Base-by-base conservation (phyloP, 2,329 filamentous ascomycete genomes). In the Mollisia scopiformis region DNA sequence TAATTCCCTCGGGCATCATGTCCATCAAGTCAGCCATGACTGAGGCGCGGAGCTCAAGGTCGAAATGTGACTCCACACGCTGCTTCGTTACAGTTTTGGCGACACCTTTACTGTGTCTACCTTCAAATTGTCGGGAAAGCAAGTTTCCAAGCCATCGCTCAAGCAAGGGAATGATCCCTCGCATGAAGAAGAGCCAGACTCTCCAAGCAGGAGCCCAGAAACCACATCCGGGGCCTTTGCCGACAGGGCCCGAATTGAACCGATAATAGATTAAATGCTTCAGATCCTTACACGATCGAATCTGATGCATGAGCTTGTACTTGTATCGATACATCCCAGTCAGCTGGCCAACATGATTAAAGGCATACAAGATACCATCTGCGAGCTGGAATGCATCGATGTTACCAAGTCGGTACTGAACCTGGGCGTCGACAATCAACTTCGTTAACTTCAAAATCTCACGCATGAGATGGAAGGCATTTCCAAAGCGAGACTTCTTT, bases 311-410 rank as follows among this genome's bases (percentile, higher is more conserved):
- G 59, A 99, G 84, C 83, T 99, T 99, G 82, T 99, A 99, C 83
- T 99, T 99, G 85, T 99, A 99, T 63, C 95, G 90, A 79, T 99
- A 99, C 95, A 99, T 99, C 75, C 95, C 95, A 16, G 95, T 99
- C 63, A 99, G 82, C 77, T 99, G 96, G 64, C 95, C 95, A 59
- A 99, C 95, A 70, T 99, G 95, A 78, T 99, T 99, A 81, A 99
- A 99, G 19, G 95, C 96, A 71, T 99, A 99, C n/a, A 98, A 82
- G 59, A 99, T 99, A 76, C 95, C 95, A 76, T 99, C 95, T 3
- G 95, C 95, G 66, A 99, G 88, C 76, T 99, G 95, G 81, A 99
- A 99, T 37, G 96, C 95, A 76, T 99, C 95, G 65, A 99, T 98
- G 72, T 99, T 99, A 61, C 96, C 96, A 39, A 99, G 81, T 28